A percentile compares a stretch with the other conserved stretches of the same genome.
phyloP scores from a whole-genome alignment of 306 rosid genomes.

The Fragaria ananassa region DNA sequence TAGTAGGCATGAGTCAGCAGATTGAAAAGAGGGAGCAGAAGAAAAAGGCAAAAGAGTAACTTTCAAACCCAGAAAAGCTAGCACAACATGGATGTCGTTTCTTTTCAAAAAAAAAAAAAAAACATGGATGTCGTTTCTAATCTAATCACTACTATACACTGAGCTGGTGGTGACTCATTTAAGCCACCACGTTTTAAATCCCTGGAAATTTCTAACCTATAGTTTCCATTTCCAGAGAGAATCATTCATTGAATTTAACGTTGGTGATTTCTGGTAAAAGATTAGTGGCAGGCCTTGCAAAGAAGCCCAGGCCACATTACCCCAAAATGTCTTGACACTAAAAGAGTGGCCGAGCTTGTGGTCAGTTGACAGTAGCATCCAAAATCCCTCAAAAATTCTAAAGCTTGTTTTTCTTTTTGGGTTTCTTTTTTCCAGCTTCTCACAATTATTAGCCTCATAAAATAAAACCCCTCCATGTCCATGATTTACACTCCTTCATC shows the following conservation, averaged over 20 bases:
- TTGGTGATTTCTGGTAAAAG: neutral
- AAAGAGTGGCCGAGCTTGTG: neutral
- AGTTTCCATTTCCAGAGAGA: neutral
- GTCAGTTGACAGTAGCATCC: neutral
- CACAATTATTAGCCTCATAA: conserved; percentile 6
- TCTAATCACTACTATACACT: neutral
- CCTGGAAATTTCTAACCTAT: neutral
- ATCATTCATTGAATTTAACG: neutral
- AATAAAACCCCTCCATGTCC: neutral
- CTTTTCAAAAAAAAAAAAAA: too few species aligned
- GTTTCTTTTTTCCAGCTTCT: neutral
- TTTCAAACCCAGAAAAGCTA: neutral
- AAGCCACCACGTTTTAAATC: neutral
- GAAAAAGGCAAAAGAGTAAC: neutral
- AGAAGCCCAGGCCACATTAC: neutral
- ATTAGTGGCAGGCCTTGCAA: neutral
- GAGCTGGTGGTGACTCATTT: neutral
- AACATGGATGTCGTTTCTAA: too few species aligned
- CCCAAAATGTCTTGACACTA: neutral
- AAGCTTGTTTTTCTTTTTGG: neutral
- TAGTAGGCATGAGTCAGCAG: neutral
- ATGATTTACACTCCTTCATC: neutral
- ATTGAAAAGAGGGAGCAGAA: neutral
- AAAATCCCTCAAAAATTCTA: neutral
- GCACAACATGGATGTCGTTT: neutral